Evolutionary conservation across 192 early-diverging fungal genomes (phyloP).

Genomic region (Gryganskiella cystojenkinii): DNA sequence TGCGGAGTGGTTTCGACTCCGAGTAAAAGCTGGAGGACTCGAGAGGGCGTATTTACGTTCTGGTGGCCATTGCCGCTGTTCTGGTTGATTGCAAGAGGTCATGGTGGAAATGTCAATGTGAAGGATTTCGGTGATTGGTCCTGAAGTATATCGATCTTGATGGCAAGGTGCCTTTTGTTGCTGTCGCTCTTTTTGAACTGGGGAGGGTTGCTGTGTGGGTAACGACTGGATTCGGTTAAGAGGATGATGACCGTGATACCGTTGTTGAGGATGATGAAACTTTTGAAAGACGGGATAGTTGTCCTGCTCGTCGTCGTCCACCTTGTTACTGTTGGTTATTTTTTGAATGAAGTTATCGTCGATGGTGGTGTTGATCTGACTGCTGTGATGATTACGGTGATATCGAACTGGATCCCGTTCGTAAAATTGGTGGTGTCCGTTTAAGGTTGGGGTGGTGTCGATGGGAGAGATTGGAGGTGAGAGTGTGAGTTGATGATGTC

Average conservation of each 20-base stretch:
- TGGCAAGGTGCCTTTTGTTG: background rate
- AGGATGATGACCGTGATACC: conserved; percentile 11
- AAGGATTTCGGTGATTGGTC: too few relatives aligned
- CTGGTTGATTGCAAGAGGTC: background rate
- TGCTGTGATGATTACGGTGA: background rate
- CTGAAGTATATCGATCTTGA: too few relatives aligned
- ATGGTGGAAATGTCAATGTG: too few relatives aligned
- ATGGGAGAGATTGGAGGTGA: background rate
- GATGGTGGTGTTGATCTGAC: too few relatives aligned
- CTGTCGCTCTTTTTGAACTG: background rate
- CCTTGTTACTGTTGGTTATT: background rate
- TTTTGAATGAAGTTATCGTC: too few relatives aligned
- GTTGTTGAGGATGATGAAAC: conserved; percentile 18
- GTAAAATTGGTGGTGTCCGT: background rate
- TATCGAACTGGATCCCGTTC: too few relatives aligned
- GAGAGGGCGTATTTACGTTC: conserved; percentile 7
- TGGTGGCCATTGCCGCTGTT: background rate
- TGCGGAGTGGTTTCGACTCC: conserved; percentile 6
- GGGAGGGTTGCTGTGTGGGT: background rate
- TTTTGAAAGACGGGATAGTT: background rate
- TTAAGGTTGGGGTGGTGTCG: background rate
- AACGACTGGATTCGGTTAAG: conserved; percentile 10
- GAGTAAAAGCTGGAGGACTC: conserved; percentile 16
- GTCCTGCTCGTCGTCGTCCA: background rate
- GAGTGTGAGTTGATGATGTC: background rate